phyloP scores from a whole-genome alignment of 345 rosid genomes.

The Euphorbia lathyris region DNA sequence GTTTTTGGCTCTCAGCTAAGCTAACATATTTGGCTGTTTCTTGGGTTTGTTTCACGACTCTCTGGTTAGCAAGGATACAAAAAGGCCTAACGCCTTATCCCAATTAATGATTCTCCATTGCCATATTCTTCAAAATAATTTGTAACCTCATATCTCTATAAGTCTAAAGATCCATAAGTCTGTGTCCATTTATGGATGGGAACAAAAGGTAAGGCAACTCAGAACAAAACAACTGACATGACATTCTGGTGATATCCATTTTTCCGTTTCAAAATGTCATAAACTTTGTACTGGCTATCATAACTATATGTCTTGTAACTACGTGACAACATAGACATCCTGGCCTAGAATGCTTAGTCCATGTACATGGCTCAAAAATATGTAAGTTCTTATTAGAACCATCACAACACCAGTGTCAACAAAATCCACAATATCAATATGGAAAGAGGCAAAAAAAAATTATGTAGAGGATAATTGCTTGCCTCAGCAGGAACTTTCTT shows the following conservation, averaged over 20 bases:
- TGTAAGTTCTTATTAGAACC: slow-evolving; percentile 5
- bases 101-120: neutral
- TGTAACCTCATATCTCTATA: neutral
- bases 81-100: neutral
- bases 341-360: neutral
- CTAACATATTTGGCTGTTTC: neutral
- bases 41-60: neutral
- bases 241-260: neutral
- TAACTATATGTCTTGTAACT: neutral
- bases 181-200: neutral
- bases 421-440: neutral
- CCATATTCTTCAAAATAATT: neutral
- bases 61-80: neutral
- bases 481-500: slow-evolving; percentile 95
- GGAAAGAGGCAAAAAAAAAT: neutral
- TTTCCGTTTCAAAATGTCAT: neutral
- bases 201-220: neutral
- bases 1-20: neutral
- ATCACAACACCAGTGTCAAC: slow-evolving; percentile 1
- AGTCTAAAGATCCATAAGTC: neutral
- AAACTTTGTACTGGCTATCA: neutral
- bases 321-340: neutral
- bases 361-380: neutral
- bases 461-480: slow-evolving; percentile 23
- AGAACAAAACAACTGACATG: neutral